phyloP scores from a whole-genome alignment of 2,329 filamentous ascomycete species.

The Aspergillus niger region DNA sequence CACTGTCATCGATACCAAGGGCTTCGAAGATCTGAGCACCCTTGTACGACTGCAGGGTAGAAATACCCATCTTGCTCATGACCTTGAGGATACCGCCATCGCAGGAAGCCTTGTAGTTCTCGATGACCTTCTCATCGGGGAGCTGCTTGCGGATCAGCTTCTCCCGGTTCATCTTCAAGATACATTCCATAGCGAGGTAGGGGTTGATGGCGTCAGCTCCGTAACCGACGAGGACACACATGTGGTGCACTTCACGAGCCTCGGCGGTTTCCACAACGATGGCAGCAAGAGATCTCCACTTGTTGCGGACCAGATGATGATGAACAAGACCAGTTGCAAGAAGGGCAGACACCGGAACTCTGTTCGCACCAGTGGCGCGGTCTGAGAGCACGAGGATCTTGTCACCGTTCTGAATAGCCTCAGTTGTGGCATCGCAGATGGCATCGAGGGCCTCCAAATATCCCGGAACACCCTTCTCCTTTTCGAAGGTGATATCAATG shows the following conservation, averaged over 20 bases:
- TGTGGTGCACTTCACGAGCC: constrained; percentile 95
- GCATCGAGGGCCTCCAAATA: constrained; percentile 85
- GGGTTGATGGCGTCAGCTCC: constrained; percentile 93
- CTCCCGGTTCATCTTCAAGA: constrained; percentile 93
- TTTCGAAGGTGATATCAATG: constrained; percentile 92
- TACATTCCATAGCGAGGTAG: constrained; percentile 93
- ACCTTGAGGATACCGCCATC: constrained; percentile 97
- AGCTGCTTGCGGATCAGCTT: constrained; percentile 89
- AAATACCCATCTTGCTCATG: constrained; percentile 99
- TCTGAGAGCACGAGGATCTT: constrained; percentile 89
- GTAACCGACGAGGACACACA: constrained; percentile 96
- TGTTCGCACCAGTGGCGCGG: constrained; percentile 77
- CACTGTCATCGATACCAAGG: constrained; percentile 85
- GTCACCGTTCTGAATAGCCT: constrained; percentile 79
- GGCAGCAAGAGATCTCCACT: constrained; percentile 87
- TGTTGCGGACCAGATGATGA: constrained; percentile 92
- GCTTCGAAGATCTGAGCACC: constrained; percentile 97
- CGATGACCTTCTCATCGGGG: constrained; percentile 76
- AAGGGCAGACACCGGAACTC: constrained; percentile 81
- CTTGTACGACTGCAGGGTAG: constrained; percentile 93
- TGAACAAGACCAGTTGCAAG: constrained; percentile 92
- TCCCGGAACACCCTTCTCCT: constrained; percentile 76
- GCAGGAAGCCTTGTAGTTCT: constrained; percentile 95
- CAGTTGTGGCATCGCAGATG: constrained; percentile 82
- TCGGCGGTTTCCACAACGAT: constrained; percentile 90